Percentiles rank a stretch among this genome's conserved stretches.
These are phyloP conservation scores for Diatrype stigma DNA, from an alignment of 2,329 filamentous ascomycete genomes.

Conservation along the genomic window DNA sequence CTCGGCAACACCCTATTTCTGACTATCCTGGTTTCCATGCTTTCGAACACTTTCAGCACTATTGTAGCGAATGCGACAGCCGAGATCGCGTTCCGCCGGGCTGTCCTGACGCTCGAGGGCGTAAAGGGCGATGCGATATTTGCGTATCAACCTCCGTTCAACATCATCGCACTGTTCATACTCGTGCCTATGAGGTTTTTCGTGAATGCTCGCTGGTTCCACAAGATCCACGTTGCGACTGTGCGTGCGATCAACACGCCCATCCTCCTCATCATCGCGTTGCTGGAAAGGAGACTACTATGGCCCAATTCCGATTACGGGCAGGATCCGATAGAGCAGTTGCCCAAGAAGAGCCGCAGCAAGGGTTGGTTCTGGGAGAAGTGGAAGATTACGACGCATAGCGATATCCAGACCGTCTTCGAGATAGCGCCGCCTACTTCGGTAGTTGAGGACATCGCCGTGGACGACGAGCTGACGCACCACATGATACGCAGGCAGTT, in stretches of 20 bases:
- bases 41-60: constrained; percentile 77
- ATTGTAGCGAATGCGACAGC: constrained; percentile 72
- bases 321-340: constrained; percentile 15
- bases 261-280: constrained; percentile 65
- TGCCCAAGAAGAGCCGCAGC: constrained; percentile 21
- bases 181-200: constrained; percentile 74
- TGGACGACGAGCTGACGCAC: constrained; percentile 55
- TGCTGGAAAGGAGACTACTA: constrained; percentile 65
- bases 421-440: constrained; percentile 64
- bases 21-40: constrained; percentile 84
- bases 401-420: constrained; percentile 70
- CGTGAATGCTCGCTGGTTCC: constrained; percentile 80
- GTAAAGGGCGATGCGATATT: constrained; percentile 83
- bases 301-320: constrained; percentile 44
- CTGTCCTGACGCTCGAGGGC: constrained; percentile 78
- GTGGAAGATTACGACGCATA: constrained; percentile 65
- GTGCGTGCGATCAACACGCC: constrained; percentile 74
- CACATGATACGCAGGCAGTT: constrained; percentile 57
- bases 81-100: constrained; percentile 79
- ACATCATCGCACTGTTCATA: constrained; percentile 70
- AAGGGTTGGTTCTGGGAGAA: constrained; percentile 59
- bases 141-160: constrained; percentile 78
- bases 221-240: constrained; percentile 79
- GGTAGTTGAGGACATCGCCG: constrained; percentile 52
- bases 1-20: constrained; percentile 83